Base-by-base conservation (phyloP, 352 stramenopile genomes). In the Saprolegnia parasitica region DNA sequence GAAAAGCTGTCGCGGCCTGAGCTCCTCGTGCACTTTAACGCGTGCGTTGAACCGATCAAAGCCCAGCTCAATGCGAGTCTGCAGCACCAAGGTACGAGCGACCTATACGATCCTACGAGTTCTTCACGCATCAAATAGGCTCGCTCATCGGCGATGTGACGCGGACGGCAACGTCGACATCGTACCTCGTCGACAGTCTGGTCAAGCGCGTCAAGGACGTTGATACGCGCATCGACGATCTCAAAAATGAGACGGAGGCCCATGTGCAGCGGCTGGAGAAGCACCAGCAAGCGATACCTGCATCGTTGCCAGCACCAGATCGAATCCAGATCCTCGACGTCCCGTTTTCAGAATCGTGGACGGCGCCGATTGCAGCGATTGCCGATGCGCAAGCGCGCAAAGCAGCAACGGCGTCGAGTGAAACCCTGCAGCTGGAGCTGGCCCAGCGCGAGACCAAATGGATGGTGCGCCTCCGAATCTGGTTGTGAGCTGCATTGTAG, bases 21-120 rank as follows among this genome's bases (percentile, higher is more conserved):
- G 66, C 71, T 94, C 1, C 67, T 89, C 4, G 82, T 94, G 50
- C 86, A 94, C 54, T 91, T 94, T 70, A 92, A 91, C 46, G 81
- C 84, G 20, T 78, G 82, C 0, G 88, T 92, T 55, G 84, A 94
- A 42, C 86, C 84, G 0, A 84, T 92, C 56, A 94, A 92, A 60
- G 84, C 83, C 0, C 81, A 91, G 55, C 71, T 92, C 16, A 82
- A 94, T 60, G 82, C 84, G 6, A 87, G 82, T 60, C 35, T 88
- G 35, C 80, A 91, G 49, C 83, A 92, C 56, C 84, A 94, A 63
- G 58, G 58, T 67, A 67, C 16, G 20, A 10, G n/a, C n/a, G n/a
- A n/a, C n/a, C n/a, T n/a, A n/a, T n/a, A n/a, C n/a, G n/a, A n/a
- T n/a, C n/a, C n/a, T n/a, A n/a, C n/a, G n/a, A n/a, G n/a, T n/a